Percentiles rank a stretch among this genome's conserved stretches.
Evolutionary conservation across 805 yeast species (phyloP).

Genomic region (Saturnispora dispora): DNA sequence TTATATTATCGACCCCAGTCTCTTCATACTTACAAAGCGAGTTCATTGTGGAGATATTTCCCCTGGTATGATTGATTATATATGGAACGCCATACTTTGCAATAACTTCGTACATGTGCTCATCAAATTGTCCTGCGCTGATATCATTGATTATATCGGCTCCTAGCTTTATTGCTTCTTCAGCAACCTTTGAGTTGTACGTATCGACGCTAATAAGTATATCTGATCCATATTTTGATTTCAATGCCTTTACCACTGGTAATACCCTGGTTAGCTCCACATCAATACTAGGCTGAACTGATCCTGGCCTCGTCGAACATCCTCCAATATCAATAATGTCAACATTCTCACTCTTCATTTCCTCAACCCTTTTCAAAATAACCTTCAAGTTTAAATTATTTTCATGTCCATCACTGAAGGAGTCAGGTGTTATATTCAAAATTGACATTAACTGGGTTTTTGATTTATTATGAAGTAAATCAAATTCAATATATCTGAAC

Average conservation of each 20-base stretch:
- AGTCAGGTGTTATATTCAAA: slow-evolving; percentile 85
- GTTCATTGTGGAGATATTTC: slow-evolving; percentile 68
- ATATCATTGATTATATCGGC: slow-evolving; percentile 91
- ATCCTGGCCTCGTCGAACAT: slow-evolving; percentile 85
- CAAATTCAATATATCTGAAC: slow-evolving; percentile 32
- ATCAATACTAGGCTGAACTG: slow-evolving; percentile 47
- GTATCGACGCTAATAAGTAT: slow-evolving; percentile 80
- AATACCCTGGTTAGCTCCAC: slow-evolving; percentile 66
- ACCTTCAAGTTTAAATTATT: slow-evolving; percentile 29
- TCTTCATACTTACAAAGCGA: slow-evolving; percentile 42
- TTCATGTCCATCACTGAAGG: slow-evolving; percentile 85
- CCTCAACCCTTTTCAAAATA: slow-evolving; percentile 37
- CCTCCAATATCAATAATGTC: slow-evolving; percentile 88
- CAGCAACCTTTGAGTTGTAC: slow-evolving; percentile 68
- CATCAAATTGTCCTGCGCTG: slow-evolving; percentile 69
- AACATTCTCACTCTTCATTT: slow-evolving; percentile 53
- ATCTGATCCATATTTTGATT: slow-evolving; percentile 28
- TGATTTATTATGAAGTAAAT: slow-evolving; percentile 33
- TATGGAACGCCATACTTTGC: slow-evolving; percentile 67
- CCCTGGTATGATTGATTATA: slow-evolving; percentile 77
- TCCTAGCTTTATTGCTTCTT: slow-evolving; percentile 57
- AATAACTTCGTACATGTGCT: slow-evolving; percentile 56
- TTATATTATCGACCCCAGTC: slow-evolving; percentile 22
- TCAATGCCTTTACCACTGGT: slow-evolving; percentile 57
- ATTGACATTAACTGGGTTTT: slow-evolving; percentile 80